A percentile compares a stretch with the other conserved stretches of the same genome.
phyloP scores from a whole-genome alignment of 73 alveolate genomes.

The Paraurostyla sp. region DNA sequence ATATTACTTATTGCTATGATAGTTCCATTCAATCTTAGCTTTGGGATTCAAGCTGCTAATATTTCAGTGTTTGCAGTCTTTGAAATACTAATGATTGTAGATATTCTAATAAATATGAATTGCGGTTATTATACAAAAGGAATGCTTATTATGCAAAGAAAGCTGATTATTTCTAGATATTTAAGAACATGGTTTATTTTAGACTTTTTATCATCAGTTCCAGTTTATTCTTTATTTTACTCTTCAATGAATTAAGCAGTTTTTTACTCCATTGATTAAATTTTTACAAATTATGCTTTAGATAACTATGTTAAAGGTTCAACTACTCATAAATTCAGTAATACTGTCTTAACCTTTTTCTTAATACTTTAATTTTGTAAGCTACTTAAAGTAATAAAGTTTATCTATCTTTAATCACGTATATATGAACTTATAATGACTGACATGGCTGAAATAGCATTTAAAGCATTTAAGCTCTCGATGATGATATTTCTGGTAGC shows the following conservation, averaged over 20 bases:
- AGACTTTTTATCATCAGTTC: slow-evolving; percentile 69
- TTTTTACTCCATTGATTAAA: not conserved
- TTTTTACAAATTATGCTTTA: not conserved
- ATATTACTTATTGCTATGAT: not conserved
- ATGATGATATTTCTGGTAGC: slow-evolving; percentile 62
- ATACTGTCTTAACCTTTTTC: not conserved
- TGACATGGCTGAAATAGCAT: not conserved
- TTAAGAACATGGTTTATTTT: slow-evolving; percentile 77
- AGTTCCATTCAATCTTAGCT: not conserved
- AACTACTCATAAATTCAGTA: too few species aligned
- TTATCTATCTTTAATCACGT: not conserved
- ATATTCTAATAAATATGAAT: slow-evolving; percentile 68
- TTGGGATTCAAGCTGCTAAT: not conserved
- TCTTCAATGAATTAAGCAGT: not conserved
- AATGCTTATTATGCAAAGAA: slow-evolving; percentile 66
- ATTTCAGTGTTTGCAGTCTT: not conserved
- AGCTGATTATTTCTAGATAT: slow-evolving; percentile 49
- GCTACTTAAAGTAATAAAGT: slow-evolving; percentile 48
- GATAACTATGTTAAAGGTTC: not conserved
- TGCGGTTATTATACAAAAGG: slow-evolving; percentile 80
- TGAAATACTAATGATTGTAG: slow-evolving; percentile 62
- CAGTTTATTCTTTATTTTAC: not conserved
- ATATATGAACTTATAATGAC: slow-evolving; percentile 21
- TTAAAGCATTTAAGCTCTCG: slow-evolving; percentile 49
- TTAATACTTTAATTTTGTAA: slow-evolving; percentile 51